phyloP scores from a whole-genome alignment of 1,284 basidiomycete genomes.

The Kwoniella shivajii region DNA sequence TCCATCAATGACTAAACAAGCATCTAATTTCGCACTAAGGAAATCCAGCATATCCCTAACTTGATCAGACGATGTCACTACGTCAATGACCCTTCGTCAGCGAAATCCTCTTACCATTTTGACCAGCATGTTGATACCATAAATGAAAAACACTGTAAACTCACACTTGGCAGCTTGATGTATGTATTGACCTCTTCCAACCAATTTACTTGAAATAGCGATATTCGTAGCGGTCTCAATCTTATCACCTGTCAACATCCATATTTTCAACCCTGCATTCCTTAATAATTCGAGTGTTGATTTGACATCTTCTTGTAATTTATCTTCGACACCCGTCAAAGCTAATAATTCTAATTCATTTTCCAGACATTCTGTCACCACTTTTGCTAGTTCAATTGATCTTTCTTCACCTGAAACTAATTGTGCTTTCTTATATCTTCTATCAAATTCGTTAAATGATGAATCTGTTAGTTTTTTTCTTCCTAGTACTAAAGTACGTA shows the following conservation, averaged over 20 bases:
- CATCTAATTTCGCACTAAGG: slow-evolving; percentile 89
- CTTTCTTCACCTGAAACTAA: slow-evolving; percentile 70
- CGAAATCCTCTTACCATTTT: too few relatives aligned
- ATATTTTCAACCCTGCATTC: slow-evolving; percentile 98
- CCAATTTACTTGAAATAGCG: slow-evolving; percentile 94
- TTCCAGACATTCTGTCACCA: slow-evolving; percentile 78
- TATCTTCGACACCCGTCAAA: slow-evolving; percentile 97
- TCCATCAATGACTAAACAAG: slow-evolving; percentile 98
- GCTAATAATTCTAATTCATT: slow-evolving; percentile 88
- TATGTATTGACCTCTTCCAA: slow-evolving; percentile 94
- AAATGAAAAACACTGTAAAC: too few relatives aligned
- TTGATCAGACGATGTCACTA: slow-evolving; percentile 81
- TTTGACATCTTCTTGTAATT: slow-evolving; percentile 95
- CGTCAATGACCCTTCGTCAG: not conserved
- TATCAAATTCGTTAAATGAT: slow-evolving; percentile 74
- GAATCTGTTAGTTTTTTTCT: slow-evolving; percentile 73
- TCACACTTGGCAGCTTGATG: slow-evolving; percentile 91
- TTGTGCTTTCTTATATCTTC: slow-evolving; percentile 74
- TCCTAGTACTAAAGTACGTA: slow-evolving; percentile 91
- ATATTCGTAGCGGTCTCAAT: slow-evolving; percentile 99
- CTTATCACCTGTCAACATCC: slow-evolving; percentile 99
- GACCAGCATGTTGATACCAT: too few relatives aligned
- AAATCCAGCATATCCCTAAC: slow-evolving; percentile 92
- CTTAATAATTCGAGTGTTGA: slow-evolving; percentile 87
- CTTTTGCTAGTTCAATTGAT: slow-evolving; percentile 74